Evolutionary conservation across 805 yeast genomes (phyloP).

Genomic region (Debaryomyces maramus): DNA sequence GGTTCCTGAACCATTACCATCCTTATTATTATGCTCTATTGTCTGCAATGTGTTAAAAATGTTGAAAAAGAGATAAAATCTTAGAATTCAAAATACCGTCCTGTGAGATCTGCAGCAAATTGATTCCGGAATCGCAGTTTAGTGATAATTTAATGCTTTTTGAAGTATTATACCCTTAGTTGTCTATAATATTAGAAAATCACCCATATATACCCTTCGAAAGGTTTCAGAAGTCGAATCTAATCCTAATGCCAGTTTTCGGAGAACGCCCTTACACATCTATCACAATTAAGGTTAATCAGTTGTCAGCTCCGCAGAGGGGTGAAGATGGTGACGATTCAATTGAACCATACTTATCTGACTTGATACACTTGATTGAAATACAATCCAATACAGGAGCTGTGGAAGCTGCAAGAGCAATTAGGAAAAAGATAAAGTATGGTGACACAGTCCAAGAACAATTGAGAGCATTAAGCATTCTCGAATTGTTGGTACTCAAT

Average conservation of each 20-base stretch:
- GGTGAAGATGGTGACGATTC: conserved; percentile 35
- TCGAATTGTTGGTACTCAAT: conserved; percentile 41
- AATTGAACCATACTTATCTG: conserved; percentile 51
- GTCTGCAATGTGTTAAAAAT: too few species aligned
- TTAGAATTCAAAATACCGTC: too few species aligned
- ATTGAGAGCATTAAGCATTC: conserved; percentile 54
- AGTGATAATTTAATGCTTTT: too few species aligned
- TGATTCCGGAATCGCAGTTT: too few species aligned
- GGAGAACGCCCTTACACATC: conserved; percentile 66
- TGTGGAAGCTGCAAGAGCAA: conserved; percentile 85
- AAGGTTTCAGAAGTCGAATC: too few species aligned
- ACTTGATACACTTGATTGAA: conserved; percentile 53
- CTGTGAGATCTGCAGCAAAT: too few species aligned
- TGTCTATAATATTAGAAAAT: too few species aligned
- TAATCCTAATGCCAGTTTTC: conserved; percentile 25
- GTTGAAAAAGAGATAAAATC: too few species aligned
- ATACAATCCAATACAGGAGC: conserved; percentile 38
- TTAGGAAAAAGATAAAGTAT: conserved; percentile 85
- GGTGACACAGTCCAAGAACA: conserved; percentile 65
- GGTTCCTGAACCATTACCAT: too few species aligned
- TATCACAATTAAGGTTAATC: conserved; percentile 63
- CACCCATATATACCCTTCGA: too few species aligned
- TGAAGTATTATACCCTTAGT: too few species aligned
- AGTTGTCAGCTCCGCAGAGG: conserved; percentile 45
- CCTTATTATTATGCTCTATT: too few species aligned